A percentile compares a stretch with the other conserved stretches of the same genome.
Evolutionary conservation across 169 alveolate species (phyloP).

Genomic region (Cystoisospora suis): DNA sequence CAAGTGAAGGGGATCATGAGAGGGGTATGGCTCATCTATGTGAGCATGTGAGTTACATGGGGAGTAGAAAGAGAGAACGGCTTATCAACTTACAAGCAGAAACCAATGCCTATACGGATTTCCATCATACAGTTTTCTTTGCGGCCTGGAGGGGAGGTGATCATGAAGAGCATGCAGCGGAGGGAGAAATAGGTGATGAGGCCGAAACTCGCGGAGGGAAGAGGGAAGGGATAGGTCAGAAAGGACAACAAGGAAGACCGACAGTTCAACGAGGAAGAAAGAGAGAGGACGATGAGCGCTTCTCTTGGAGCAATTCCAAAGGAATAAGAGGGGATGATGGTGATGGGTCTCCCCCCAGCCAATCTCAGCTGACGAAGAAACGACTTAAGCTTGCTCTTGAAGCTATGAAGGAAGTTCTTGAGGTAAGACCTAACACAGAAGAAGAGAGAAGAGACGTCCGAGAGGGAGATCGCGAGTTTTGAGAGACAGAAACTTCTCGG

Average conservation of each 20-base stretch:
- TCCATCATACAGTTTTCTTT: conserved; percentile 85
- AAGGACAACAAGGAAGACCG: not conserved
- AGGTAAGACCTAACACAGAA: conserved; percentile 35
- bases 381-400: conserved; percentile 52
- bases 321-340: not conserved
- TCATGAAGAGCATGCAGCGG: not conserved
- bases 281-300: not conserved
- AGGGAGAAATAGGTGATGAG: not conserved
- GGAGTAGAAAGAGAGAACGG: conserved; percentile 76
- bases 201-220: too few species aligned
- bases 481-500: too few species aligned
- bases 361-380: not conserved
- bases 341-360: too few species aligned
- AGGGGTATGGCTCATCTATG: conserved; percentile 87
- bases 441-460: too few species aligned
- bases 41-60: conserved; percentile 87
- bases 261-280: not conserved
- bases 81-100: conserved; percentile 70
- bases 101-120: conserved; percentile 87
- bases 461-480: too few species aligned
- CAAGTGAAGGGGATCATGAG: conserved; percentile 80
- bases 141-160: conserved; percentile 75
- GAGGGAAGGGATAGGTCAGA: not conserved
- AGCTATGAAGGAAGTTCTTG: conserved; percentile 58
- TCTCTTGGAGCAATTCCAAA: not conserved